Evolutionary conservation across 805 yeast species (phyloP), one percentile per base, ranked within the genome.

Genomic region (Metschnikowia cerradonensis): DNA sequence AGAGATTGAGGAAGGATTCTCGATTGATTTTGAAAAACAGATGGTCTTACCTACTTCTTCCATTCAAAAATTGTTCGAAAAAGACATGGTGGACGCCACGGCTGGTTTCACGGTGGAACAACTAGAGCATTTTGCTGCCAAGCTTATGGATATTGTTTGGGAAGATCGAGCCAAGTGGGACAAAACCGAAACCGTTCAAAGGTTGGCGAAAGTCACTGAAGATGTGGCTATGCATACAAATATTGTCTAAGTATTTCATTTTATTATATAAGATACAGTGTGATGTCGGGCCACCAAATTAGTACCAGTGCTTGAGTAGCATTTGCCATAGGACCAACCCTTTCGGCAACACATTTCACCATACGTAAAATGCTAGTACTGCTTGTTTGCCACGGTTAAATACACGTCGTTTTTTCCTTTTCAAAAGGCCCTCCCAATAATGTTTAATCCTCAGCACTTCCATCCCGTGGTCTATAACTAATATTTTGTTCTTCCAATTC

Each of bases 391-490:
- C 35, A 32, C 17, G 26, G 14, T 14, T 32, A 6, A 19, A 22
- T 37, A 22, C 11, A 19, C 33, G 19, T 19, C 34, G 3, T 8
- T 23, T 22, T 22, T 11, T 22, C 32, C 32, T 20, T 42, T 22
- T 42, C 38, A 22, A 34, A 42, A 42, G 38, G 45, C 32, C 15
- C 30, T 22, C 22, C 11, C 38, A 20, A 33, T 20, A 17, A 33
- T 17, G 10, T 14, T 39, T 61, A 83, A 64, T 84, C 88, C 49
- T 79, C 81, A 43, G 84, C 91, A 67, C 86, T 79, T 34, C 99
- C 99, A 66, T 94, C 99, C 68, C 99, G 80, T 35, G 99, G 98
- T 55, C 97, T 81, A 68, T 94, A 94, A 49, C 81, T 82, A 41
- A 88, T 79, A n/a, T 88, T 89, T 57, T 84, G 86, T 14, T 79